These are phyloP conservation scores for Aureobasidium sp. DNA, from an alignment of 2,329 filamentous ascomycete genomes.

Conservation along the genomic window DNA sequence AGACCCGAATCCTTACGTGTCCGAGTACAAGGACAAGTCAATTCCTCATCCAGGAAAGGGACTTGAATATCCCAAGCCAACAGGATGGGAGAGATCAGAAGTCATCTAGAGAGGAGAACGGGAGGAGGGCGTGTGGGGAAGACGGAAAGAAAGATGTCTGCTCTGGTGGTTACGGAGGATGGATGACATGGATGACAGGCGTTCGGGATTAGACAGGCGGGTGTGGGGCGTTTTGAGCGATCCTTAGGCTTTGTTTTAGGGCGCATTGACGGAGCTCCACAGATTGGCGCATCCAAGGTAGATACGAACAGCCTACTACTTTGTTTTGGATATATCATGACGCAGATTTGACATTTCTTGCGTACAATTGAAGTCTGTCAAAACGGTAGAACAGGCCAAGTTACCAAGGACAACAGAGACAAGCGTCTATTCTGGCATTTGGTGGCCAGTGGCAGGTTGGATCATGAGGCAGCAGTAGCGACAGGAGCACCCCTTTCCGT, in stretches of 20 bases:
- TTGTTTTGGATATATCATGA: neutral
- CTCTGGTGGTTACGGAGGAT: neutral
- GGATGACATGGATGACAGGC: neutral
- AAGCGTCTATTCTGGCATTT: neutral
- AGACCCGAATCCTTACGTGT: slow-evolving; percentile 90
- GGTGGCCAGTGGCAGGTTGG: neutral
- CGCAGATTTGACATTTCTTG: neutral
- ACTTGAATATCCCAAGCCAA: slow-evolving; percentile 53
- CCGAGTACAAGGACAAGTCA: slow-evolving; percentile 63
- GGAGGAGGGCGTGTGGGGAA: neutral
- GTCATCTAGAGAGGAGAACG: slow-evolving; percentile 31
- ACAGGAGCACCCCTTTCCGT: neutral
- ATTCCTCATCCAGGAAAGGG: slow-evolving; percentile 62
- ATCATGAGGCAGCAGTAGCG: slow-evolving; percentile 10
- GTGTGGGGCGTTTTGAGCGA: slow-evolving; percentile 1
- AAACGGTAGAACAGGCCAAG: neutral
- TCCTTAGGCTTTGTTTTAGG: neutral
- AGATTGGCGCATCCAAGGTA: neutral
- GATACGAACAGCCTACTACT: neutral
- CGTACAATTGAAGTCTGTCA: neutral
- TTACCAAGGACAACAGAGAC: neutral
- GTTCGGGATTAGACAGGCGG: neutral
- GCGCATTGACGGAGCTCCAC: neutral
- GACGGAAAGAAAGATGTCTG: neutral
- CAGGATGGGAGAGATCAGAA: slow-evolving; percentile 77